Conservation (phyloP, 202 grass and related monocot genomes). For the Dendrocalamus latiflorus region DNA sequence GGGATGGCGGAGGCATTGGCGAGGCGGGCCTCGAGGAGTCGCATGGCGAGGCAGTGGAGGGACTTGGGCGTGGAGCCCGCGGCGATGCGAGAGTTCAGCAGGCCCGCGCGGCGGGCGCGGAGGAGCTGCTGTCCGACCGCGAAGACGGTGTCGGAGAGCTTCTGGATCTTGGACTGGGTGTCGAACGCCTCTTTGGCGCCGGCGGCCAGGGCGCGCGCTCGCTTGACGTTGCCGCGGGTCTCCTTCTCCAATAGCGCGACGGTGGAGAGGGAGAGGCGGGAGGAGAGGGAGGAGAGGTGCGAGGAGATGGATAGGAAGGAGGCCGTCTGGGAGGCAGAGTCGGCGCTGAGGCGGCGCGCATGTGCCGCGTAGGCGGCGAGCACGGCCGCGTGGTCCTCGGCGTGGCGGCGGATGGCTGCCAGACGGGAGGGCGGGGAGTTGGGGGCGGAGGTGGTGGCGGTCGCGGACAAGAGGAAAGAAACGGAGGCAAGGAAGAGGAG, state of each 20-base stretch:
- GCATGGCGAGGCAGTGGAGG: conserved; percentile 97
- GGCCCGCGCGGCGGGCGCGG: conserved; percentile 53
- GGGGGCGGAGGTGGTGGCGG: conserved; percentile 1
- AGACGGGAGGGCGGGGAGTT: conserved; percentile 30
- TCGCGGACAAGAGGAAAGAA: conserved; percentile 53
- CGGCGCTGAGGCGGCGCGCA: conserved; percentile 56
- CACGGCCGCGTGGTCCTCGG: conserved; percentile 63
- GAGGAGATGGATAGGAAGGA: conserved; percentile 53
- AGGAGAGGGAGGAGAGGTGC: conserved; percentile 55
- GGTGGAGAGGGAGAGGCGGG: conserved; percentile 44
- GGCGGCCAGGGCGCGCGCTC: conserved; percentile 45
- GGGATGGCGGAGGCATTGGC: conserved; percentile 42
- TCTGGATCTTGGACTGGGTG: conserved; percentile 68
- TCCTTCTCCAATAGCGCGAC: conserved; percentile 52
- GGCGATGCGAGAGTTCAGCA: conserved; percentile 65
- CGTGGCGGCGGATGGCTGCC: conserved; percentile 58
- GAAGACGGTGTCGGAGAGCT: conserved; percentile 68
- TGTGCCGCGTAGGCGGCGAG: conserved; percentile 67
- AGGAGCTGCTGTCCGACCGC: conserved; percentile 61
- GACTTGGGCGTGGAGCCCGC: conserved; percentile 86
- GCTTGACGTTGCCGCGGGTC: conserved; percentile 51
- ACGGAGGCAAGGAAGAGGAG: conserved; percentile 54
- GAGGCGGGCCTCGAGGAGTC: conserved; percentile 84
- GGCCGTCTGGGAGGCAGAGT: conserved; percentile 54
- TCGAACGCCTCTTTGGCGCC: conserved; percentile 71